These are phyloP conservation scores for Coniochaeta prunicola DNA, from an alignment of 2,329 filamentous ascomycete species.

Conservation along the genomic window DNA sequence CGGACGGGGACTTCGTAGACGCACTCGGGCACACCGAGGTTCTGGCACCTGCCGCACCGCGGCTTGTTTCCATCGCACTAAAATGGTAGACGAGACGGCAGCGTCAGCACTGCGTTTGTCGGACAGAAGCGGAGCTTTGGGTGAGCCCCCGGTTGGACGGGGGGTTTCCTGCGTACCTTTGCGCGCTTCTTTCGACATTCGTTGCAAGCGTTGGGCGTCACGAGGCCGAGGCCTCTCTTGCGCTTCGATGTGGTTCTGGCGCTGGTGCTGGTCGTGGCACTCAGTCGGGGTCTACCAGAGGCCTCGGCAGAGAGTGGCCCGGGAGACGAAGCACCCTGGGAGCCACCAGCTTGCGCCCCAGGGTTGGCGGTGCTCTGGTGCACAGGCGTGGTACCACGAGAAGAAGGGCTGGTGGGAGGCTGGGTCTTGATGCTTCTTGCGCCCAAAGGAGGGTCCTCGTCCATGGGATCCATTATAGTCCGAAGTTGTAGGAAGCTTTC, in stretches of 20 bases:
- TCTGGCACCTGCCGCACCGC: conserved; percentile 43
- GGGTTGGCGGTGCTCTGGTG: conserved; percentile 7
- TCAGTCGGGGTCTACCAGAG: neutral
- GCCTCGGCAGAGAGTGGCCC: neutral
- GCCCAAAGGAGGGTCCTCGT: conserved; percentile 1
- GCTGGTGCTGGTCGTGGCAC: neutral
- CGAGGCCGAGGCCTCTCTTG: conserved; percentile 45
- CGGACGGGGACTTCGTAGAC: conserved; percentile 56
- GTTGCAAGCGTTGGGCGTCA: conserved; percentile 54
- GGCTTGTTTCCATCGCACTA: conserved; percentile 52
- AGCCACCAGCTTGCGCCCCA: neutral
- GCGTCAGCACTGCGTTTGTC: neutral
- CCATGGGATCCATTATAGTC: conserved; percentile 13
- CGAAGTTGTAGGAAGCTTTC: conserved; percentile 8
- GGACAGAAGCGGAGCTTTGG: neutral
- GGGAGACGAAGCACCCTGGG: neutral
- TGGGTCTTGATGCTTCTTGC: neutral
- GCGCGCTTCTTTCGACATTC: conserved; percentile 56
- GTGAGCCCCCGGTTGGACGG: neutral
- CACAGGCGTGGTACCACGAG: conserved; percentile 1
- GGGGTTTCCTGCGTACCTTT: conserved; percentile 34
- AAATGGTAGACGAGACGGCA: conserved; percentile 17
- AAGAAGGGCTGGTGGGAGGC: conserved; percentile 4
- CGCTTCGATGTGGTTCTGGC: conserved; percentile 34
- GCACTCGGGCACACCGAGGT: conserved; percentile 48